Conservation (phyloP, 1,139 yeast species). For the Hansenula lynferdii region DNA sequence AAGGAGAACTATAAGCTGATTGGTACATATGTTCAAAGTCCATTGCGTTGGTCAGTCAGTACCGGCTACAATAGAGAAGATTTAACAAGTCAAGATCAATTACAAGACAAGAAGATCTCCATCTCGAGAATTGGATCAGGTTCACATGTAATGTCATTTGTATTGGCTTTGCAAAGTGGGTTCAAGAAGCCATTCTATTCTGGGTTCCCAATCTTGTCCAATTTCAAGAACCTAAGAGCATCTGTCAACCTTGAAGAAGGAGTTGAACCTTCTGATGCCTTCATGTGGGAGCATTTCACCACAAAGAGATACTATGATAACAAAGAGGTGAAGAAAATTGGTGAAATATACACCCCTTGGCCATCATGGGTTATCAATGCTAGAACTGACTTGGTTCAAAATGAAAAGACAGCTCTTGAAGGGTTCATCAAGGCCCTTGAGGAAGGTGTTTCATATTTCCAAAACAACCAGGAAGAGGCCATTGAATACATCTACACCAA, state of each 20-base stretch:
- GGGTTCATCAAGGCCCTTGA: slow-evolving; percentile 51
- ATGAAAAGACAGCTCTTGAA: slow-evolving; percentile 27
- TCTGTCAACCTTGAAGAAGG: slow-evolving; percentile 60
- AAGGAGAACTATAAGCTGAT: slow-evolving; percentile 57
- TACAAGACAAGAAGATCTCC: slow-evolving; percentile 63
- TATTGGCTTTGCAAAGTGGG: slow-evolving; percentile 58
- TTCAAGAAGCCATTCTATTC: slow-evolving; percentile 43
- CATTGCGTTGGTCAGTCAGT: slow-evolving; percentile 86
- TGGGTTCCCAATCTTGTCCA: slow-evolving; percentile 55
- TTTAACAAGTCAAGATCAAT: slow-evolving; percentile 42
- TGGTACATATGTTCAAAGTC: slow-evolving; percentile 82
- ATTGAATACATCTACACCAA: slow-evolving; percentile 57
- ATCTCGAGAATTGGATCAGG: slow-evolving; percentile 92
- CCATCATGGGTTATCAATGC: slow-evolving; percentile 87
- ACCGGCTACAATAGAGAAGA: slow-evolving; percentile 64
- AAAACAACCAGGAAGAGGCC: slow-evolving; percentile 57
- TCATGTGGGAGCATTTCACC: slow-evolving; percentile 96
- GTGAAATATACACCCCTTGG: slow-evolving; percentile 94
- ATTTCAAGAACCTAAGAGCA: slow-evolving; percentile 70
- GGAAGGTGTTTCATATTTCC: slow-evolving; percentile 65
- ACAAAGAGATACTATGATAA: slow-evolving; percentile 79
- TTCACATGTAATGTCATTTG: slow-evolving; percentile 87
- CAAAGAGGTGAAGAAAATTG: slow-evolving; percentile 75
- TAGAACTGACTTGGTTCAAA: slow-evolving; percentile 31
- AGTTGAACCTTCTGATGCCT: slow-evolving; percentile 63